These are phyloP conservation scores for Cryptosporidium ubiquitum DNA, from an alignment of 169 alveolate genomes.

Conservation along the genomic window DNA sequence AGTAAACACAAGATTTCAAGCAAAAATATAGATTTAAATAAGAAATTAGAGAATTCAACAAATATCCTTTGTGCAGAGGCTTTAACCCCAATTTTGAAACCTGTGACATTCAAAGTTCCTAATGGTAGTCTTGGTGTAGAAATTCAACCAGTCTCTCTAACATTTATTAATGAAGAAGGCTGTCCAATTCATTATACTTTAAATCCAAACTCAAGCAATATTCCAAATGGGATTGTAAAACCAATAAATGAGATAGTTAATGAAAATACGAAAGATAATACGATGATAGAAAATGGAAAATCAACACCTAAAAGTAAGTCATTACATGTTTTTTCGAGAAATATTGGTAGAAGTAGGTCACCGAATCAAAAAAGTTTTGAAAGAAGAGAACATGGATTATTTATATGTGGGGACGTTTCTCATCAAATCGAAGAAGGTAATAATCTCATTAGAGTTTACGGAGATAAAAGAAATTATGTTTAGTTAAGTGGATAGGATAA, in stretches of 20 bases:
- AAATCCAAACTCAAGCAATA: constrained; percentile 13
- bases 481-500: background rate
- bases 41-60: background rate
- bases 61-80: constrained; percentile 46
- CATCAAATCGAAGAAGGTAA: background rate
- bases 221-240: constrained; percentile 50
- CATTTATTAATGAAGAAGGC: constrained; percentile 56
- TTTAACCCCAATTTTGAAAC: constrained; percentile 44
- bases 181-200: constrained; percentile 48
- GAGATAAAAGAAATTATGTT: constrained; percentile 7
- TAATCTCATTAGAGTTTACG: background rate
- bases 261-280: background rate
- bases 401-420: constrained; percentile 13
- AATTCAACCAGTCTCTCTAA: constrained; percentile 58
- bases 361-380: background rate
- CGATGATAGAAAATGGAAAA: background rate
- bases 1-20: background rate
- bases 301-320: constrained; percentile 2
- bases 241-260: constrained; percentile 14
- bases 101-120: constrained; percentile 15
- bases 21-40: background rate
- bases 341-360: constrained; percentile 62
- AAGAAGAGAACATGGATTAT: constrained; percentile 58
- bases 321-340: constrained; percentile 48
- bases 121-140: constrained; percentile 10